Evolutionary conservation across 2,329 filamentous ascomycete genomes (phyloP), one percentile per base, ranked within the genome.

Genomic region (Colletotrichum sp.): DNA sequence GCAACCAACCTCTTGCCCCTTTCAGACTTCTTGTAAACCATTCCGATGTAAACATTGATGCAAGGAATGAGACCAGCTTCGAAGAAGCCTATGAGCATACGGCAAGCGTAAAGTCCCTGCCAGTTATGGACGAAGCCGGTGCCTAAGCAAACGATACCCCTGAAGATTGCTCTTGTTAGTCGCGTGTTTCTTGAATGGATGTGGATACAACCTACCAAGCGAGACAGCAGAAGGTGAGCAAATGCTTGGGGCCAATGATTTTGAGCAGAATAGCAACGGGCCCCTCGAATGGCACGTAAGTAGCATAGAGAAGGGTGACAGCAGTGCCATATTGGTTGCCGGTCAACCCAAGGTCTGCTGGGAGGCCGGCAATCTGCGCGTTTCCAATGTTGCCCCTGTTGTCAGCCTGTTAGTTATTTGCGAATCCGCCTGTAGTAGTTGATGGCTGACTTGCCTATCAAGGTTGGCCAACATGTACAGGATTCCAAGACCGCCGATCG

Each of bases 31-130:
- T 86, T 79, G 63, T 86, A 85, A 16, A 87, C 76, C 61, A 82
- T 81, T 16, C 81, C 80, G 6, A 82, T 78, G 16, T 77, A 72
- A 27, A 79, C 77, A 71, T 87, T 79, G 66, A 87, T 82, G 33
- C 81, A 82, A 8, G 83, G 85, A 36, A 87, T 80, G 33, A 87
- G 77, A 15, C 85, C 86, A 29, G 78, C 77, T 67, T 79, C 78
- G 38, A 78, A 79, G 62, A 78, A 64, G 18, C 78, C 78, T 12
- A 77, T 67, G 9, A 79, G 68, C 57, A 79, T 36, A 33, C 57
- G 57, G 4, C 57, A 59, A 8, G 57, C 27, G 29, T 59, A 59
- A 16, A 59, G 57, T n/a, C 57, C 57, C 16, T 59, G 57, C 57
- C 57, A 59, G 27, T 59, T 59, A 12, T 59, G 57, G n/a, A 59